A percentile compares a stretch with the other conserved stretches of the same genome.
These are phyloP conservation scores for Pythium phragmiticola DNA, from an alignment of 352 stramenopile species.

Conservation along the genomic window DNA sequence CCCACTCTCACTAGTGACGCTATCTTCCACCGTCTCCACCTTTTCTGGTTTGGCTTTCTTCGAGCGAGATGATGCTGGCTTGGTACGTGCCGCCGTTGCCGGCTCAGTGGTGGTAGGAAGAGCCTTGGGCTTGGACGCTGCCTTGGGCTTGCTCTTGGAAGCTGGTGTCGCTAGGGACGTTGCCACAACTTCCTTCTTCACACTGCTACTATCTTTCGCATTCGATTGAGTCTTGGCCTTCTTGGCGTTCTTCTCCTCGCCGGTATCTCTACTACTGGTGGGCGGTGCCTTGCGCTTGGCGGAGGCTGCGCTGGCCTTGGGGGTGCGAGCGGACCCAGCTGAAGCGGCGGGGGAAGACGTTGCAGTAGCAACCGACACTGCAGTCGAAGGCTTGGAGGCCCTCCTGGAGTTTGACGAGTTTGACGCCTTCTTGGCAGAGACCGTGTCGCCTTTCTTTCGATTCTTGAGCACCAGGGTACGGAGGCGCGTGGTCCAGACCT, in stretches of 20 bases:
- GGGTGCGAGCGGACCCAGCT: not conserved
- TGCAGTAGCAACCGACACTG: not conserved
- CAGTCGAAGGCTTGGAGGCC: not conserved
- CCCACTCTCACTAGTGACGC: not conserved
- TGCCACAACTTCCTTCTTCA: not conserved
- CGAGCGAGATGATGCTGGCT: conserved; percentile 2
- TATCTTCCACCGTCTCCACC: not conserved
- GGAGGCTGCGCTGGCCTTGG: not conserved
- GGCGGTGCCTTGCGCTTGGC: conserved; percentile 18
- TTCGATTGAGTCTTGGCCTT: conserved; percentile 11
- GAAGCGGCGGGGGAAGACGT: not conserved
- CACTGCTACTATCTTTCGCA: not conserved
- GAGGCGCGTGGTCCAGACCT: conserved; percentile 13
- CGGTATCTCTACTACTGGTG: not conserved
- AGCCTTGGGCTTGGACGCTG: not conserved
- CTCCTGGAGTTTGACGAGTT: not conserved
- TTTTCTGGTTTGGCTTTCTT: conserved; percentile 4
- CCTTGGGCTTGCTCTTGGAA: not conserved
- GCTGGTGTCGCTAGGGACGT: not conserved
- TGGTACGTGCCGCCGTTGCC: not conserved
- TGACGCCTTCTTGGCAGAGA: conserved; percentile 5
- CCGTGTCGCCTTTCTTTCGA: conserved; percentile 3
- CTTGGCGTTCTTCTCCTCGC: conserved; percentile 20
- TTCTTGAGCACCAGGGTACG: conserved; percentile 8
- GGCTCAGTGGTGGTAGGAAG: conserved; percentile 3